Conservation (phyloP, 495 filamentous ascomycete species). For the Xanthoparmelia taractica region DNA sequence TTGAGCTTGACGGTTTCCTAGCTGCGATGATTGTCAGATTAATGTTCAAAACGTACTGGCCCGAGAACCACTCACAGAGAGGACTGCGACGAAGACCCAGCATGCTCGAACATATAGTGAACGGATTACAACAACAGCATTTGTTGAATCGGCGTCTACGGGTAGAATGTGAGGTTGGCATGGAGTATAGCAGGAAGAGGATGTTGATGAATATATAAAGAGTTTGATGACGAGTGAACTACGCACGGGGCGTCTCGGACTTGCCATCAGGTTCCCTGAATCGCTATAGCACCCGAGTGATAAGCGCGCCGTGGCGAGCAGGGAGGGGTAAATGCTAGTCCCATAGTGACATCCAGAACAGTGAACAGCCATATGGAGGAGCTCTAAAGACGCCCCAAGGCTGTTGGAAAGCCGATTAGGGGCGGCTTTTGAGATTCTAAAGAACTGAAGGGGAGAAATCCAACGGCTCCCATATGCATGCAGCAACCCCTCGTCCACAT, state of each 20-base stretch:
- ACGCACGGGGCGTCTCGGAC: background rate
- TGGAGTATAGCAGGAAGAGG: background rate
- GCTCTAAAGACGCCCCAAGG: background rate
- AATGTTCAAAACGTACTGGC: background rate
- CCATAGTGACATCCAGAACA: background rate
- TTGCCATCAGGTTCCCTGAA: background rate
- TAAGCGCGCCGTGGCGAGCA: background rate
- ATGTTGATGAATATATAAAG: background rate
- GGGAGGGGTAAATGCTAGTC: background rate
- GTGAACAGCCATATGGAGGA: background rate
- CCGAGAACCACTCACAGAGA: constrained; percentile 5
- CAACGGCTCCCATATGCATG: background rate
- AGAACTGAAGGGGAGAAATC: background rate
- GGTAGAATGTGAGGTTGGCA: constrained; percentile 3
- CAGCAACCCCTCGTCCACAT: background rate
- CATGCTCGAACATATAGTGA: constrained; percentile 15
- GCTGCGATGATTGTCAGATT: background rate
- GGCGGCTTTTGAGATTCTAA: background rate
- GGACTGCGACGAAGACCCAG: constrained; percentile 12
- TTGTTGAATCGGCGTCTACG: constrained; percentile 3
- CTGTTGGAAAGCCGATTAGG: too few species aligned
- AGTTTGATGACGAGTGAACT: background rate
- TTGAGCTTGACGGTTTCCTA: constrained; percentile 8
- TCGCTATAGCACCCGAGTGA: background rate
- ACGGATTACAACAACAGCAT: constrained; percentile 17